Conservation (phyloP, 2,329 filamentous ascomycete genomes). For the Pestalotiopsis sp. region DNA sequence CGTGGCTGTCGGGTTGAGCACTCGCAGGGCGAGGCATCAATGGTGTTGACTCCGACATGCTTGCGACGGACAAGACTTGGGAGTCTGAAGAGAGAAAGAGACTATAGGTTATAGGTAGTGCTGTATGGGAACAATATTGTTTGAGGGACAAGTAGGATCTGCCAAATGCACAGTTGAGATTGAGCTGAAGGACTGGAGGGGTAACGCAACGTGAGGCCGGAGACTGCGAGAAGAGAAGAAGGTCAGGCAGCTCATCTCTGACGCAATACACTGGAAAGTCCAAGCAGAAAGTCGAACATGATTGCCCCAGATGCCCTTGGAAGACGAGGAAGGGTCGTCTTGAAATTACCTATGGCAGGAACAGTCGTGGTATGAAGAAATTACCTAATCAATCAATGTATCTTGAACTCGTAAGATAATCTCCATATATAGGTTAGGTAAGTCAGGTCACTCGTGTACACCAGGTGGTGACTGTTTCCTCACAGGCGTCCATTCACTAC, state of each 20-base stretch:
- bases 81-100: not conserved
- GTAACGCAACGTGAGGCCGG: not conserved
- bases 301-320: too few relatives aligned
- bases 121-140: not conserved
- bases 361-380: too few relatives aligned
- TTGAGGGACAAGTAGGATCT: not conserved
- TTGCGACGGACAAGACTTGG: not conserved
- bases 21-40: conserved; percentile 7
- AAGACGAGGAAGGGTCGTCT: too few relatives aligned
- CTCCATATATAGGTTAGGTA: too few relatives aligned
- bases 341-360: too few relatives aligned
- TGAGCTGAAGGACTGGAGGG: not conserved
- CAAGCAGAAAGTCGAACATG: too few relatives aligned
- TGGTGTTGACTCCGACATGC: conserved; percentile 3
- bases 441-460: too few relatives aligned
- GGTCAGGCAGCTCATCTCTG: not conserved
- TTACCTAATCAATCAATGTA: too few relatives aligned
- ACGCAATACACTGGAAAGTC: too few relatives aligned
- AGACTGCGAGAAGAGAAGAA: not conserved
- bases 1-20: conserved; percentile 33
- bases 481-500: too few relatives aligned
- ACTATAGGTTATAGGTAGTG: not conserved
- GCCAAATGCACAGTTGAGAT: not conserved
- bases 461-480: too few relatives aligned
- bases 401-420: too few relatives aligned